Percentiles rank a stretch among this genome's conserved stretches.
Conservation (phyloP, 345 rosid genomes). For the Eucalyptus erythrocorys region DNA sequence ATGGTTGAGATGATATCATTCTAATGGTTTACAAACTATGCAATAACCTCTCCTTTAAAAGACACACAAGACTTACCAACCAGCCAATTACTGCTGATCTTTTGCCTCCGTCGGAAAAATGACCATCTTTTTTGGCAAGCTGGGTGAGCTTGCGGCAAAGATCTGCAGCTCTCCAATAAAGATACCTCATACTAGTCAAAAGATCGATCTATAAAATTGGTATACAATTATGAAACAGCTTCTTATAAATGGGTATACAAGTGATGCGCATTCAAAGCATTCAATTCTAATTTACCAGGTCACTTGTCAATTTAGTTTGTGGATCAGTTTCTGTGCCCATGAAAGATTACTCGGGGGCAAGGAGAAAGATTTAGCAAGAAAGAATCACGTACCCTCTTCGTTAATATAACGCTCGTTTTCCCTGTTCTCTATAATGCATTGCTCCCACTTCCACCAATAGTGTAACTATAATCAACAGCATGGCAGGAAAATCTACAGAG, state of each 20-base stretch:
- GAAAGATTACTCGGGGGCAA: not conserved
- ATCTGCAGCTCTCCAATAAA: not conserved
- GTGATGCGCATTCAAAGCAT: not conserved
- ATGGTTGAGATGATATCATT: not conserved
- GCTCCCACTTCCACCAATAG: slow-evolving; percentile 77
- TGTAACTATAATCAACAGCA: slow-evolving; percentile 23
- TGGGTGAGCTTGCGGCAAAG: slow-evolving; percentile 24
- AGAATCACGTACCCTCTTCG: slow-evolving; percentile 22
- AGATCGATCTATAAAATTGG: not conserved
- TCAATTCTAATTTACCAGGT: not conserved
- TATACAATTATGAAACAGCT: not conserved
- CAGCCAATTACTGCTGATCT: slow-evolving; percentile 37
- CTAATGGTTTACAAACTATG: not conserved
- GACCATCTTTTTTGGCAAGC: slow-evolving; percentile 31
- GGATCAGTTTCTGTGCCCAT: not conserved
- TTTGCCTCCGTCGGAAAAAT: slow-evolving; percentile 9
- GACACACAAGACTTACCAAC: slow-evolving; percentile 34
- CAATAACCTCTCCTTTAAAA: not conserved
- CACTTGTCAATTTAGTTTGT: not conserved
- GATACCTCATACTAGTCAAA: not conserved
- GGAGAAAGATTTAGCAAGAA: not conserved
- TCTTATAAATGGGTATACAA: not conserved
- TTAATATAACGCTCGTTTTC: slow-evolving; percentile 1
- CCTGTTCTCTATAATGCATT: slow-evolving; percentile 13
- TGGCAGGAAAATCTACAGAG: not conserved